These are phyloP conservation scores for Populus tomentosa DNA, from an alignment of 441 rosid genomes.

Conservation along the genomic window DNA sequence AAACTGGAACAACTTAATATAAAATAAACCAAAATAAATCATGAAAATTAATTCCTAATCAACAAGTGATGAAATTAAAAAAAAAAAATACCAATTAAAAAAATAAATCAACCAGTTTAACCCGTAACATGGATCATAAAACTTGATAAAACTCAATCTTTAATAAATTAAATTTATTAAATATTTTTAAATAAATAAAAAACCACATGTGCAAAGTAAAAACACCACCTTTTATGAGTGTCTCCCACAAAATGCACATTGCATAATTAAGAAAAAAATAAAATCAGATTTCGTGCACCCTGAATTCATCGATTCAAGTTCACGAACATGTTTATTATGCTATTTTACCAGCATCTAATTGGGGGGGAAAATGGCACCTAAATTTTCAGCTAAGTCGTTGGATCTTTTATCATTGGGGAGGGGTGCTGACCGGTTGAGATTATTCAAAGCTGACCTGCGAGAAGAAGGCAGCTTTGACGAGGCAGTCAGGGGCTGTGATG, in stretches of 20 bases:
- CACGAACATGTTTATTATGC: not conserved
- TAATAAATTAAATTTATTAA: too few species aligned
- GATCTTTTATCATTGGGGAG: conserved; percentile 41
- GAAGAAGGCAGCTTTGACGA: conserved; percentile 77
- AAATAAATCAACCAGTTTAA: too few species aligned
- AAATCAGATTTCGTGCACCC: too few species aligned
- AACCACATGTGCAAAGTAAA: too few species aligned
- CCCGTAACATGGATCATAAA: too few species aligned
- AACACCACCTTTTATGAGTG: too few species aligned
- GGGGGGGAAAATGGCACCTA: not conserved
- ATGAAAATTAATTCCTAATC: too few species aligned
- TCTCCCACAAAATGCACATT: not conserved
- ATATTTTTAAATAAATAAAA: too few species aligned
- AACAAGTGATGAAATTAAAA: too few species aligned
- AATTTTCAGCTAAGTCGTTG: conserved; percentile 42
- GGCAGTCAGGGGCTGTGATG: conserved; percentile 64
- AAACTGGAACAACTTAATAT: not conserved
- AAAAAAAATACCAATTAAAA: too few species aligned
- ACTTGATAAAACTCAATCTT: too few species aligned
- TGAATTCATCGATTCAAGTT: not conserved
- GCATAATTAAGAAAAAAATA: too few species aligned
- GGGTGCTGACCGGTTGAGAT: conserved; percentile 40
- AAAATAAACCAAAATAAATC: not conserved
- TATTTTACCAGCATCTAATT: not conserved
- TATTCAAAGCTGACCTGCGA: conserved; percentile 67